Evolutionary conservation across 257 asterid genomes (phyloP), one percentile per base, ranked within the genome.

Genomic region (Vinca minor): DNA sequence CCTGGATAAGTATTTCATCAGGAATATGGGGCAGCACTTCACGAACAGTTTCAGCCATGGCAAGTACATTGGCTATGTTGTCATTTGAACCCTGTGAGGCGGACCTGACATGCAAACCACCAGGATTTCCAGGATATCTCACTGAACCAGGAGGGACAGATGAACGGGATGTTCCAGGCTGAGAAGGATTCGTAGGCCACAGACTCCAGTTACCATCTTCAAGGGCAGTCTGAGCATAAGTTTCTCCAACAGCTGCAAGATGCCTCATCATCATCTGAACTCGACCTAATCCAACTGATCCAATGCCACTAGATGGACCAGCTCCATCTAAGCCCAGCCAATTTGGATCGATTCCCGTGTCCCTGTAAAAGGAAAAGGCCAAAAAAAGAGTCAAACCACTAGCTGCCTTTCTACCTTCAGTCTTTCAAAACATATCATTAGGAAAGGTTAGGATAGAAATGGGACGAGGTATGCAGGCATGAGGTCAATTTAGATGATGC

Each of bases 181-280:
- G 92, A 45, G 94, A 73, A 63, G 88, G 72, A 73, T 78, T 81
- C 71, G 79, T 76, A 44, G 91, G 83, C 82, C 85, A 85, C 60
- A 88, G 73, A 70, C 81, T 79, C 92, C 94, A 85, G 20, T 87
- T 71, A 69, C 88, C 73, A 65, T 88, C 96, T 50, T 88, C 96
- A 63, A 82, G 79, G 57, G 89, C 84, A 53, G 87, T 83, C 66
- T 87, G 90, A 39, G 92, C 86, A 62, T 85, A 85, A 20, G 90
- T 88, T 70, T 88, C 96, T 69, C 96, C 96, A 41, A 86, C 96
- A 58, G 96, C 92, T 39, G 96, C 95, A 57, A 88, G 85, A 59
- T 88, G 96, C 71, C 96, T 82, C 96, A 88, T 86, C 83, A 88
- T 86, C 94, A 81, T 84, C 82, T 88, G 96, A 71, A 88, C 88